A percentile compares a stretch with the other conserved stretches of the same genome.
Conservation (phyloP, 1,139 yeast genomes). For the Candida pseudocylindracea region DNA sequence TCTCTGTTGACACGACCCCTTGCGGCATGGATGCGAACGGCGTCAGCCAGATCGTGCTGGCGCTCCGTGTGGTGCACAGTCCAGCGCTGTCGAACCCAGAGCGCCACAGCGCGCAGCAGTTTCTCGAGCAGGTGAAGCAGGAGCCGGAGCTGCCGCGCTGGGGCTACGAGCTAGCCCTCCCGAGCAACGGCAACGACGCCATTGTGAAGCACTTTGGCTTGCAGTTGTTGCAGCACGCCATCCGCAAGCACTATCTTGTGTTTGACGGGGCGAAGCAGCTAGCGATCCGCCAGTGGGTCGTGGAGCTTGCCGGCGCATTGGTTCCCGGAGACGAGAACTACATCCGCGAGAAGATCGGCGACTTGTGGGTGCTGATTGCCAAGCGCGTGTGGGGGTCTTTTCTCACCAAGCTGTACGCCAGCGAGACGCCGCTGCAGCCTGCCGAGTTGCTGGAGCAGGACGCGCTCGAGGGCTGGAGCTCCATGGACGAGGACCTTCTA, state of each 20-base stretch:
- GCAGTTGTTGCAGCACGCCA: constrained; percentile 52
- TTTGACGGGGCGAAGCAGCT: constrained; percentile 41
- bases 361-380: constrained; percentile 83
- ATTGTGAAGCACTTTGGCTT: constrained; percentile 84
- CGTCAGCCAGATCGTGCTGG: constrained; percentile 46
- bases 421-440: constrained; percentile 1
- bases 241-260: constrained; percentile 5
- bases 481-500: constrained; percentile 65
- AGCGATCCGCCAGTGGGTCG: constrained; percentile 66
- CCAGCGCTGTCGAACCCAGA: constrained; percentile 43
- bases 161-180: constrained; percentile 72
- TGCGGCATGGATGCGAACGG: constrained; percentile 45
- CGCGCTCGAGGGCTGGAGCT: constrained; percentile 56
- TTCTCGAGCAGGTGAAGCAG: constrained; percentile 52
- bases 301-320: constrained; percentile 47
- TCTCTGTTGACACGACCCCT: no score
- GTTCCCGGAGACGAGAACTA: constrained; percentile 63
- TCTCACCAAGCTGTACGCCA: constrained; percentile 8
- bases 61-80: constrained; percentile 60
- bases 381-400: constrained; percentile 76
- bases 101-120: constrained; percentile 46
- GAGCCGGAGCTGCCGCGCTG: constrained; percentile 76
- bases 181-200: constrained; percentile 34
- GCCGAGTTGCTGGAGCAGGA: constrained; percentile 15
- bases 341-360: constrained; percentile 73